A percentile compares a stretch with the other conserved stretches of the same genome.
Conservation (phyloP, 2,329 filamentous ascomycete genomes). For the Polychaeton citri region DNA sequence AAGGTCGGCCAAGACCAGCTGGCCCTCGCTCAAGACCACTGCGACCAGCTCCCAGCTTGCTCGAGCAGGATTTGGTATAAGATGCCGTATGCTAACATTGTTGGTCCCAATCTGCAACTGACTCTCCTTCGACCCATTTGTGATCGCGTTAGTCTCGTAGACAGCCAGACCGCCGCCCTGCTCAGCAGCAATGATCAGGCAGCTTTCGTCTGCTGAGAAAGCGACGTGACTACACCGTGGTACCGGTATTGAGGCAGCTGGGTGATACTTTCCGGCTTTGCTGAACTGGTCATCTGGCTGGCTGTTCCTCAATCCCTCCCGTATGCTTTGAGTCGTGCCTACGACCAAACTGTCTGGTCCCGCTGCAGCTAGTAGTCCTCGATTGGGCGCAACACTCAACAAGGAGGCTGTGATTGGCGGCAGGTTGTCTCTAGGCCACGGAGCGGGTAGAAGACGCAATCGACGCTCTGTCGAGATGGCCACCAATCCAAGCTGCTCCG, state of each 20-base stretch:
- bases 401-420: conserved; percentile 71
- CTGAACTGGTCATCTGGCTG: conserved; percentile 43
- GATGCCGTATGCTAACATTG: conserved; percentile 54
- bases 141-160: conserved; percentile 60
- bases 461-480: conserved; percentile 69
- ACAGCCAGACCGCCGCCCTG: conserved; percentile 68
- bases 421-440: conserved; percentile 57
- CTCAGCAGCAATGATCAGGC: conserved; percentile 71
- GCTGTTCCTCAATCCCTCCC: conserved; percentile 51
- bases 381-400: conserved; percentile 65
- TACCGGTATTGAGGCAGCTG: conserved; percentile 60
- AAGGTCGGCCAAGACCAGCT: conserved; percentile 72
- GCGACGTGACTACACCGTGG: conserved; percentile 74
- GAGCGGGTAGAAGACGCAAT: conserved; percentile 60
- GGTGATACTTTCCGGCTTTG: conserved; percentile 42
- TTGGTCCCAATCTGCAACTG: conserved; percentile 68
- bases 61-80: conserved; percentile 65
- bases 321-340: conserved; percentile 61
- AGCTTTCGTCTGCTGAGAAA: conserved; percentile 82
- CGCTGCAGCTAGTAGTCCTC: conserved; percentile 74
- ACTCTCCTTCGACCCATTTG: conserved; percentile 52
- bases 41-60: conserved; percentile 55
- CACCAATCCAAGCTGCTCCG: conserved; percentile 69
- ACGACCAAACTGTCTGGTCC: conserved; percentile 69
- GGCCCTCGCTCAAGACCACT: conserved; percentile 65